Evolutionary conservation across 306 rosid species (phyloP).

Genomic region (Prunus mira): DNA sequence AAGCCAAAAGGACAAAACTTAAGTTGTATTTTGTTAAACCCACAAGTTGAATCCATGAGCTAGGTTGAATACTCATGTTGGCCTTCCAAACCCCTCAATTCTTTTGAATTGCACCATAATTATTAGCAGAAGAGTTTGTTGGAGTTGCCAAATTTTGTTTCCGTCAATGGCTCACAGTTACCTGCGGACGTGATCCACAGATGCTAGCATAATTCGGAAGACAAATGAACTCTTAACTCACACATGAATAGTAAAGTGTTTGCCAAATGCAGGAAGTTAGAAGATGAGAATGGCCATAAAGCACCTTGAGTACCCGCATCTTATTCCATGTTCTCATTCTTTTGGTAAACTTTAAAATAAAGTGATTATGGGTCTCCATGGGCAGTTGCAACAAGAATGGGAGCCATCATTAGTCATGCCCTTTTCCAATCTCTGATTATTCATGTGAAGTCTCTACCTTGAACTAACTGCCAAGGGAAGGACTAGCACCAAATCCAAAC

Average conservation of each 20-base stretch:
- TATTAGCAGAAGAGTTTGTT: too few relatives aligned
- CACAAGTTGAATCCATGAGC: not conserved
- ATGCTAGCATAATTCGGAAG: too few relatives aligned
- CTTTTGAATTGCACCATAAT: too few relatives aligned
- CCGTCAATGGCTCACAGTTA: too few relatives aligned
- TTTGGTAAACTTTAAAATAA: not conserved
- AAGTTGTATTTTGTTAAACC: not conserved
- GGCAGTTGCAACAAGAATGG: not conserved
- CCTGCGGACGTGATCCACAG: too few relatives aligned
- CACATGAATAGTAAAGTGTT: too few relatives aligned
- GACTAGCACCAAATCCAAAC: not conserved
- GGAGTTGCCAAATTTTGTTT: not conserved
- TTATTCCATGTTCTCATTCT: not conserved
- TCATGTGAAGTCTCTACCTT: not conserved
- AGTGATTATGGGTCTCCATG: not conserved
- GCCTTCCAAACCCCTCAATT: not conserved
- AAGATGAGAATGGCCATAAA: not conserved
- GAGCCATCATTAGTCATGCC: not conserved
- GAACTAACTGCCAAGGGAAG: not conserved
- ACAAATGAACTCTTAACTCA: not conserved
- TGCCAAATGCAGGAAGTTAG: not conserved
- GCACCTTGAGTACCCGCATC: not conserved
- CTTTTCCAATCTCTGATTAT: not conserved
- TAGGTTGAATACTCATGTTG: not conserved
- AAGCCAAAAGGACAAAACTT: too few relatives aligned